Evolutionary conservation across 164 flowering plant species (phyloP), one percentile per base, ranked within the genome.

Genomic region (Taxillus chinensis): DNA sequence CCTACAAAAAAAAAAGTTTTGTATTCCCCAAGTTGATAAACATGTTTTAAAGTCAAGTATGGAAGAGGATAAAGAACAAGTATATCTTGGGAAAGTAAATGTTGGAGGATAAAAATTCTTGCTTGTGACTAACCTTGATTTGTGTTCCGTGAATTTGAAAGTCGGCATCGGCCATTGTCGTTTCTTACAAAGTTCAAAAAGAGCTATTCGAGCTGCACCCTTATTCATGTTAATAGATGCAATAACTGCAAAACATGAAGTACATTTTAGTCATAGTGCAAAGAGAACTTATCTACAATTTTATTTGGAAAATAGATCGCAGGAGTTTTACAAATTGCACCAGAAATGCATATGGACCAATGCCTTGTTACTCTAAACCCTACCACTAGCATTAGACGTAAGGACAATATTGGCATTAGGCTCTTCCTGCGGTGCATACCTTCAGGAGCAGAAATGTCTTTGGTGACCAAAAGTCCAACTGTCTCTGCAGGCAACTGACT

Each of bases 151-250:
- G 41, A 86, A 49, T 8, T 72, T 17, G 50, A 93, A 90, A 10
- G 69, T 74, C 43, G 98, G 98, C 86, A 75, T 77, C 45, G 87
- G 89, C 93, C 93, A 90, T 45, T 85, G 89, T 69, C 68, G 45
- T 62, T 51, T 80, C 74, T 78, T 87, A 59, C 97, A 93, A 11
- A 90, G 77, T 11, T 74, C 72, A 64, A 55, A 86, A 40, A 90
- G 80, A 37, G 83, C 27, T 7, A 57, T 70, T 38, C 97, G 80
- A 11, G 99, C 95, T 61, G 91, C 97, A 52, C 99, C 97, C 74
- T 86, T 93, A 66, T 79, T 68, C 86, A 71, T 77, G 67, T 69
- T 75, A 55, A 93, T 77, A 0, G 84, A 62, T 14, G 62, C 58
- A 41, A 69, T 64, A 60, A 76, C 96, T 85, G 83, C 79, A 76